These are phyloP conservation scores for Hygrophorus russula DNA, from an alignment of 768 basidiomycete genomes.

Conservation along the genomic window DNA sequence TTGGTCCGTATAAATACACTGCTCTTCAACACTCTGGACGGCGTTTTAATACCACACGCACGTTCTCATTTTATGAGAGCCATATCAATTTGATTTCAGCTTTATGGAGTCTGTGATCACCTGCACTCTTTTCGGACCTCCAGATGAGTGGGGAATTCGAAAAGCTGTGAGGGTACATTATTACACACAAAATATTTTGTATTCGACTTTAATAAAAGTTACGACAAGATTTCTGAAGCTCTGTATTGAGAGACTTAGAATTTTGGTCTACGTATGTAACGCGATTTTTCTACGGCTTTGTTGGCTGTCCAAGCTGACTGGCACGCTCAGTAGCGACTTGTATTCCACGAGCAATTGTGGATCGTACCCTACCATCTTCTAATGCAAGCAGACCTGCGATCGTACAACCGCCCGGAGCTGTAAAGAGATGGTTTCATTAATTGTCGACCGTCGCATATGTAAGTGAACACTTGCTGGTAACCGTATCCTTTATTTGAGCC, in stretches of 20 bases:
- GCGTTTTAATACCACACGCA: conserved; percentile 60
- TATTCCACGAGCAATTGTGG: conserved; percentile 90
- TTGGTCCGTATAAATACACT: conserved; percentile 1
- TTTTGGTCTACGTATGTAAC: not conserved
- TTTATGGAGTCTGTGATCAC: conserved; percentile 17
- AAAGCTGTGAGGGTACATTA: conserved; percentile 21
- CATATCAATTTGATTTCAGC: conserved; percentile 24
- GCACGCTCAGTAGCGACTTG: conserved; percentile 90
- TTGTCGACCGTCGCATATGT: not conserved
- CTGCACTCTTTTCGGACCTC: conserved; percentile 24
- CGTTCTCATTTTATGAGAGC: conserved; percentile 98
- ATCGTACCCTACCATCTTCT: conserved; percentile 89
- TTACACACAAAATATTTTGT: not conserved
- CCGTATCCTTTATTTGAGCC: conserved; percentile 93
- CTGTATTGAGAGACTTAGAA: no score
- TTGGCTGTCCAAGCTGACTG: conserved; percentile 69
- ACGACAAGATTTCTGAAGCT: not conserved
- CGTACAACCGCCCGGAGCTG: conserved; percentile 96
- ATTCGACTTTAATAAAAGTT: not conserved
- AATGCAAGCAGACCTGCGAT: conserved; percentile 93
- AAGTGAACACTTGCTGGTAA: conserved; percentile 66
- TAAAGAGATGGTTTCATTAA: not conserved
- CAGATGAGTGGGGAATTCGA: conserved; percentile 20
- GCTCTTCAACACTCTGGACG: conserved; percentile 98
- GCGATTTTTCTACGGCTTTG: conserved; percentile 22